phyloP scores from a whole-genome alignment of 805 yeast genomes.

The Yarrowia sp. region DNA sequence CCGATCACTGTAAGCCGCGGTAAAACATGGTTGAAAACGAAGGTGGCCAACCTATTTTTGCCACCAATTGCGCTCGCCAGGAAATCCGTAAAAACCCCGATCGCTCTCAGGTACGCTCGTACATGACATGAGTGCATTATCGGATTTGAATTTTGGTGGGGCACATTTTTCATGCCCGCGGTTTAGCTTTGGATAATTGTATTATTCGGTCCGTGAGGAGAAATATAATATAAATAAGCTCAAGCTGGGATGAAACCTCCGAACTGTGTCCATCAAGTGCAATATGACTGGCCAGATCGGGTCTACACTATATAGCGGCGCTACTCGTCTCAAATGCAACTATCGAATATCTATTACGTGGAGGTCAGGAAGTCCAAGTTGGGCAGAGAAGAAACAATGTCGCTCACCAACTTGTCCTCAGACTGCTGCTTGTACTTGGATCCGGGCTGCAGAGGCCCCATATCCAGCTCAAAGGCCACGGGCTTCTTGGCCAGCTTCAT shows the following conservation, averaged over 20 bases:
- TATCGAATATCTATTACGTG: neutral
- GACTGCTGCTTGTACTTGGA: slow-evolving; percentile 15
- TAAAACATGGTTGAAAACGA: neutral
- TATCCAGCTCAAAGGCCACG: neutral
- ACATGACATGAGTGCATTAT: slow-evolving; percentile 5
- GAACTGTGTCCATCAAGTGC: too few species aligned
- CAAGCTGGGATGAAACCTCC: neutral
- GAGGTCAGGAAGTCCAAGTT: neutral
- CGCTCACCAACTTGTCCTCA: slow-evolving; percentile 7
- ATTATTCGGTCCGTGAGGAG: too few species aligned
- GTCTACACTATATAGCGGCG: too few species aligned
- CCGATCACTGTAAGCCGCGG: slow-evolving; percentile 8
- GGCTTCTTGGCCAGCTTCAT: slow-evolving; percentile 13
- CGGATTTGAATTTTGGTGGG: slow-evolving; percentile 13
- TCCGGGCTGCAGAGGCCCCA: slow-evolving; percentile 17
- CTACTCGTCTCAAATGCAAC: neutral
- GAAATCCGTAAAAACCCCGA: neutral
- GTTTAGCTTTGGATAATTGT: neutral
- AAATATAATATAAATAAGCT: neutral
- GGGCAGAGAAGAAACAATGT: slow-evolving; percentile 4
- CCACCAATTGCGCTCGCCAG: neutral
- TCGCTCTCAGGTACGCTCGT: too few species aligned
- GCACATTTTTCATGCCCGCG: neutral
- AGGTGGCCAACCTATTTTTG: neutral
- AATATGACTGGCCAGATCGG: too few species aligned